A percentile compares a stretch with the other conserved stretches of the same genome.
These are phyloP conservation scores for Scedosporium apiospermum DNA, from an alignment of 2,329 filamentous ascomycete species.

Conservation along the genomic window DNA sequence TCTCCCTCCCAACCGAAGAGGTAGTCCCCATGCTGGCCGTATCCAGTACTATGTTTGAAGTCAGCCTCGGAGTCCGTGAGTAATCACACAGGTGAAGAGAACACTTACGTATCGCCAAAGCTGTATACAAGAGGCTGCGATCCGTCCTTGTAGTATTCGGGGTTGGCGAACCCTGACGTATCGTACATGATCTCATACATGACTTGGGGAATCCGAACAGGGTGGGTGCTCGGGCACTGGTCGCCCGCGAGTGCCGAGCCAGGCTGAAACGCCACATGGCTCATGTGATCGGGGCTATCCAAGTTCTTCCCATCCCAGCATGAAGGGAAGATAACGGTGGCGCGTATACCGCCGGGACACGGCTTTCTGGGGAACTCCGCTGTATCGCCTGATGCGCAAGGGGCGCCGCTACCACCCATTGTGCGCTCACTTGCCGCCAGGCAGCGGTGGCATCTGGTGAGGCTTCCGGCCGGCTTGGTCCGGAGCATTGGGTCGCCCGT, in stretches of 20 bases:
- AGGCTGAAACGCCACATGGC: slow-evolving; percentile 3
- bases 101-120: slow-evolving; percentile 1
- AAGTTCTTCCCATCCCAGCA: slow-evolving; percentile 17
- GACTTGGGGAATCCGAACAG: slow-evolving; percentile 7
- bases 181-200: slow-evolving; percentile 11
- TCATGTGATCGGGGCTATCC: slow-evolving; percentile 7
- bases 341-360: slow-evolving; percentile 41
- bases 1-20: slow-evolving; percentile 18
- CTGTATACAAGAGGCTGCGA: slow-evolving; percentile 10
- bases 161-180: slow-evolving; percentile 5
- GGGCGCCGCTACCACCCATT: slow-evolving; percentile 33
- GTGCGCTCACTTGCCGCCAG: no score
- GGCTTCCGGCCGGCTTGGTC: slow-evolving; percentile 20
- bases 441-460: slow-evolving; percentile 21
- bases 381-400: slow-evolving; percentile 37
- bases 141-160: slow-evolving; percentile 3
- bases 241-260: slow-evolving; percentile 20
- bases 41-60: slow-evolving; percentile 18
- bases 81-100: neutral
- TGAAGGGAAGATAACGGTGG: slow-evolving; percentile 41
- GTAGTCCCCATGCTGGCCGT: slow-evolving; percentile 25
- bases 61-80: neutral
- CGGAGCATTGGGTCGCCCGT: slow-evolving; percentile 29
- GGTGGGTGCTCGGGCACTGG: slow-evolving; percentile 6
- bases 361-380: slow-evolving; percentile 35